Evolutionary conservation across 768 basidiomycete species (phyloP), one percentile per base, ranked within the genome.

Genomic region (Collybia mongolica): DNA sequence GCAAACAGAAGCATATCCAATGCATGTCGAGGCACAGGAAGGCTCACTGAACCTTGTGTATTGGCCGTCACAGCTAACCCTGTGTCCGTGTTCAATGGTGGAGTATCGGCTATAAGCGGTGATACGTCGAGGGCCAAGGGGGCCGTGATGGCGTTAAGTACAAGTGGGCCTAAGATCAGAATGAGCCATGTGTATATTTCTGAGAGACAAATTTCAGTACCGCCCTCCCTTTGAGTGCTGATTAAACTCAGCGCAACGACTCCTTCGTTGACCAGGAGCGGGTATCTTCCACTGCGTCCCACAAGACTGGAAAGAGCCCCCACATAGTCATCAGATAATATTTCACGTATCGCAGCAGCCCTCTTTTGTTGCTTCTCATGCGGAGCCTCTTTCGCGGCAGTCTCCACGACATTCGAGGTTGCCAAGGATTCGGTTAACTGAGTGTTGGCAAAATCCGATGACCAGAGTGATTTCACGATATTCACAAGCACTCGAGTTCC

Each of bases 401-500:
- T 39, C 40, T 51, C 15, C 53, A 53, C 17, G 43, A 53, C 55
- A 14, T 56, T 38, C 22, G 63, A 42, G 29, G 44, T 54, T 15
- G 58, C 55, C 15, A 68, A 56, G 18, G 70, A 60, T 48, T 82
- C 80, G 58, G 62, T 74, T 7, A 26, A 32, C 32, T 32, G 32
- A 14, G 32, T 12, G 11, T 14, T 32, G 32, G 32, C 32, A 32
- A 32, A 32, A 32, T 32, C 32, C 32, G 32, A 32, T 22, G 82
- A 75, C 82, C 86, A 91, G 17, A 94, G 70, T 6, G 89, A 83
- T 64, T 88, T 88, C 57, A 93, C 77, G 18, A 87, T 78, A 64
- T 96, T 93, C 59, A 93, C 92, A 37, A 97, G 71, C 2, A 95
- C 82, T 17, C 96, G 84, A 15, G 93, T 88, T 24, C 90, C 90